These are phyloP conservation scores for Lichtheimia corymbifera DNA, from an alignment of 371 early-diverging fungal genomes.

Conservation along the genomic window DNA sequence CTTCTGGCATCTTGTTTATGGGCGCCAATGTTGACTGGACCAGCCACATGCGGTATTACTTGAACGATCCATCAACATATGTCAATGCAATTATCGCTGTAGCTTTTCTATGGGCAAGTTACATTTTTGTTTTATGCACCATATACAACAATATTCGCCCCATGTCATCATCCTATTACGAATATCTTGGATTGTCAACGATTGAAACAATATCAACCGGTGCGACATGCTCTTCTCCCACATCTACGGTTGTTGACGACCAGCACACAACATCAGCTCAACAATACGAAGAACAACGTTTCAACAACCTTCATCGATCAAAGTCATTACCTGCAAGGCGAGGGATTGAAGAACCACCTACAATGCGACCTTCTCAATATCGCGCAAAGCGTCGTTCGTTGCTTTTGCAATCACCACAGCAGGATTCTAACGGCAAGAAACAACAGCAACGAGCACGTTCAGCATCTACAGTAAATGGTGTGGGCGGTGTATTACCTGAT, in stretches of 20 bases:
- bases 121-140: slow-evolving; percentile 59
- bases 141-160: slow-evolving; percentile 79
- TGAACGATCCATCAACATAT: slow-evolving; percentile 36
- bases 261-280: slow-evolving; percentile 3
- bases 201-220: not conserved
- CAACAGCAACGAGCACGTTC: slow-evolving; percentile 15
- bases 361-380: slow-evolving; percentile 47
- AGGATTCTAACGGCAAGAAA: not conserved
- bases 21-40: slow-evolving; percentile 44
- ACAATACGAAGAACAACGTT: slow-evolving; percentile 17
- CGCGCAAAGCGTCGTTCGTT: slow-evolving; percentile 50
- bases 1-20: slow-evolving; percentile 38
- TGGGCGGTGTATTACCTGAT: slow-evolving; percentile 23
- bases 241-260: not conserved
- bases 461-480: slow-evolving; percentile 18
- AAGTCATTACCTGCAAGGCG: slow-evolving; percentile 14
- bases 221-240: not conserved
- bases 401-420: slow-evolving; percentile 32
- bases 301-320: slow-evolving; percentile 12
- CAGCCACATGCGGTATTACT: slow-evolving; percentile 30
- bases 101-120: slow-evolving; percentile 41
- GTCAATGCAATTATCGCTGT: slow-evolving; percentile 34
- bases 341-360: slow-evolving; percentile 19
- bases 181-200: slow-evolving; percentile 28
- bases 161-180: slow-evolving; percentile 63